Percentiles rank a stretch among this genome's conserved stretches.
These are phyloP conservation scores for Protomyces gravidus DNA, from an alignment of 1,139 yeast species.

Conservation along the genomic window DNA sequence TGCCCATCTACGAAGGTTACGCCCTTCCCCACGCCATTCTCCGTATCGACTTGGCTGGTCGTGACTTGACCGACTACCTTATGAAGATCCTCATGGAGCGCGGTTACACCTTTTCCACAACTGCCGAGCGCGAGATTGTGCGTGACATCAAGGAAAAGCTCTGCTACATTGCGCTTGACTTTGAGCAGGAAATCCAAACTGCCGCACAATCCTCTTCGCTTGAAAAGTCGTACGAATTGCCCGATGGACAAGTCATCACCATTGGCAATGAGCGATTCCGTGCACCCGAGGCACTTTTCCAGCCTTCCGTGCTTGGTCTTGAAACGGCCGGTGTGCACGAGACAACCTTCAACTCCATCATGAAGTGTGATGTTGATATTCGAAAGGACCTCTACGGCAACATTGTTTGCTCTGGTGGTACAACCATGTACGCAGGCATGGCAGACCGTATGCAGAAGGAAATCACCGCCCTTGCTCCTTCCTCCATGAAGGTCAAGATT, in stretches of 20 bases:
- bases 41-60: constrained; percentile 99
- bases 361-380: constrained; percentile 98
- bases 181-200: constrained; percentile 97
- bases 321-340: constrained; percentile 99
- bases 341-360: constrained; percentile 98
- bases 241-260: constrained; percentile 99
- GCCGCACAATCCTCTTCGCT: constrained; percentile 97
- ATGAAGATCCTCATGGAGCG: constrained; percentile 98
- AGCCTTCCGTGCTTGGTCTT: constrained; percentile 94
- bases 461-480: constrained; percentile 49
- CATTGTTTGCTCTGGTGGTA: constrained; percentile 92
- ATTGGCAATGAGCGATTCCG: constrained; percentile 99
- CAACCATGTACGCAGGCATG: constrained; percentile 44
- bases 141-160: constrained; percentile 99
- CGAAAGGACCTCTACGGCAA: constrained; percentile 98
- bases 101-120: constrained; percentile 97
- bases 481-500: constrained; percentile 66
- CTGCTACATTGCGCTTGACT: constrained; percentile 95
- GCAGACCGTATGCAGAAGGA: constrained; percentile 75
- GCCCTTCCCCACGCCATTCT: constrained; percentile 97
- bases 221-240: constrained; percentile 98
- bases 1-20: constrained; percentile 99
- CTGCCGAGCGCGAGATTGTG: constrained; percentile 99
- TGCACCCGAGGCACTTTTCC: constrained; percentile 99
- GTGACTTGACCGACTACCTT: constrained; percentile 97